Evolutionary conservation across 2,329 filamentous ascomycete genomes (phyloP).

Genomic region (Colletotrichum sansevieriae): DNA sequence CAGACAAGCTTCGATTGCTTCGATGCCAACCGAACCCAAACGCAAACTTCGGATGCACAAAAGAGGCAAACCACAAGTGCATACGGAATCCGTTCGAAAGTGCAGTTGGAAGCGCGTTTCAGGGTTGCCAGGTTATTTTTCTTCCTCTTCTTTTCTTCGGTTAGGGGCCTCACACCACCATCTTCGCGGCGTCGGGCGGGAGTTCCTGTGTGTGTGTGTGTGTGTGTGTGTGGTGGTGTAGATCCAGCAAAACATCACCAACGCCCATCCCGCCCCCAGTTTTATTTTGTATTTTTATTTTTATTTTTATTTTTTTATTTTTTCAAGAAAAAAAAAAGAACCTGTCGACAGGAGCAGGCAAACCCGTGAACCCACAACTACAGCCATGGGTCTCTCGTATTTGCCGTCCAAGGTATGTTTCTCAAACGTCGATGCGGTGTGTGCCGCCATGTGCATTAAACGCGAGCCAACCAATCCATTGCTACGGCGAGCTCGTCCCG

Average conservation of each 20-base stretch:
- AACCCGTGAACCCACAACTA: too few relatives aligned
- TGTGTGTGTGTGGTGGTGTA: not conserved
- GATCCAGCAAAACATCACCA: too few relatives aligned
- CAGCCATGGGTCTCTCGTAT: too few relatives aligned
- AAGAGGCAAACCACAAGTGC: not conserved
- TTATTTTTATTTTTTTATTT: too few relatives aligned
- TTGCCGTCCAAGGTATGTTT: too few relatives aligned
- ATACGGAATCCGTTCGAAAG: too few relatives aligned
- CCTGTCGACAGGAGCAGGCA: too few relatives aligned
- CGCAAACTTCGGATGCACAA: constrained; percentile 1
- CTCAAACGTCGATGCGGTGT: constrained; percentile 8
- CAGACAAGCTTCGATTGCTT: constrained; percentile 14
- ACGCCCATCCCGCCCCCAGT: too few relatives aligned
- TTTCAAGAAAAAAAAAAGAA: too few relatives aligned
- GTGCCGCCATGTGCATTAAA: constrained; percentile 8
- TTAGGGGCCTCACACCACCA: constrained; percentile 2
- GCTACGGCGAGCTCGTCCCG: constrained; percentile 3
- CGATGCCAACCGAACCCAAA: not conserved
- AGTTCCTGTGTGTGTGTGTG: not conserved
- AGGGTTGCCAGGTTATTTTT: constrained; percentile 6
- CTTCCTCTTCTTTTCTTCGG: too few relatives aligned
- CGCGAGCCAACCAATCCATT: constrained; percentile 1
- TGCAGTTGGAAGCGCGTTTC: constrained; percentile 15
- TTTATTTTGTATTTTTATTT: too few relatives aligned
- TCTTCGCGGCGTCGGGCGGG: constrained; percentile 10